Conservation (phyloP, 1,284 basidiomycete species). For the Malassezia japonica region DNA sequence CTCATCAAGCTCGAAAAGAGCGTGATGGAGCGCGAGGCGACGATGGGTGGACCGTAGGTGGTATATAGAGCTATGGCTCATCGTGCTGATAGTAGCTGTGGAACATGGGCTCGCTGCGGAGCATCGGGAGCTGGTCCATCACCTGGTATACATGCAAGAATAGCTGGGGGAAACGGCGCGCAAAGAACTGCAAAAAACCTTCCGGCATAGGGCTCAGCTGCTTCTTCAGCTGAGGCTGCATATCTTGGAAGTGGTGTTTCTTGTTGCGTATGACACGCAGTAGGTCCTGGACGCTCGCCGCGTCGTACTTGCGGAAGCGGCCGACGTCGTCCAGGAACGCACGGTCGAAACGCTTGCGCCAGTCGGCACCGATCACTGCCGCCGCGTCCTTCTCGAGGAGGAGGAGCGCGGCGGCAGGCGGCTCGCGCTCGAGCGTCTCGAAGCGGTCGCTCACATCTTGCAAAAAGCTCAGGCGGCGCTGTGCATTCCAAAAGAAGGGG, state of each 20-base stretch:
- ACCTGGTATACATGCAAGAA: constrained; percentile 86
- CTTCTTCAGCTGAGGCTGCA: constrained; percentile 77
- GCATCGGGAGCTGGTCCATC: constrained; percentile 52
- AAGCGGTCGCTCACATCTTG: constrained; percentile 95
- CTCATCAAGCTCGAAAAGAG: constrained; percentile 41
- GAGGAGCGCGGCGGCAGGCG: constrained; percentile 66
- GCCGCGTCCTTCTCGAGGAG: constrained; percentile 58
- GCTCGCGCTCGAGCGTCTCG: constrained; percentile 79
- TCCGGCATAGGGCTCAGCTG: constrained; percentile 80
- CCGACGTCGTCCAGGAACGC: constrained; percentile 85
- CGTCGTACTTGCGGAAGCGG: constrained; percentile 90
- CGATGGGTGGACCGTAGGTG: constrained; percentile 21
- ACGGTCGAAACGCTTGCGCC: constrained; percentile 76
- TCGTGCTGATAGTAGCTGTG: constrained; percentile 23
- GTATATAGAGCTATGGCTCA: constrained; percentile 6
- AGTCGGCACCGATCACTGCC: constrained; percentile 56
- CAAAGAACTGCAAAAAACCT: constrained; percentile 87
- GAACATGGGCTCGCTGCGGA: constrained; percentile 34
- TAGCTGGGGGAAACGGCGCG: constrained; percentile 73
- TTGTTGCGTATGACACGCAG: constrained; percentile 89
- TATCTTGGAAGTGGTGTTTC: constrained; percentile 97
- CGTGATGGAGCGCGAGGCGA: constrained; percentile 43
- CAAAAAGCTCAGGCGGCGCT: constrained; percentile 75
- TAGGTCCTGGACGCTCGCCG: constrained; percentile 77
- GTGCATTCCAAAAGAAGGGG: constrained; percentile 92